Evolutionary conservation across 768 basidiomycete genomes (phyloP), one percentile per base, ranked within the genome.

Genomic region (Leccinum broughii): DNA sequence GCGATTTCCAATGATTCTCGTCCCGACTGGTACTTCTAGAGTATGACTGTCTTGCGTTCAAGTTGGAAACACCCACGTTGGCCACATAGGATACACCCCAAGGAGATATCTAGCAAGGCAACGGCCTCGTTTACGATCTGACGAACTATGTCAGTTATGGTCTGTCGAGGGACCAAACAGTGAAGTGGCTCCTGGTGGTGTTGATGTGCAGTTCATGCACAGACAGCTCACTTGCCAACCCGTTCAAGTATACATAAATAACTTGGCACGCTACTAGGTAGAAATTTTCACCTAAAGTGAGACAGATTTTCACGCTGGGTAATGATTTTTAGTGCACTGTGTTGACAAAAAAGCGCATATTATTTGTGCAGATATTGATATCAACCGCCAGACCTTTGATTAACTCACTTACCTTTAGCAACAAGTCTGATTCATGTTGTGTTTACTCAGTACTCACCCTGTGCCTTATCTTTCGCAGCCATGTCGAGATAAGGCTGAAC

Each of bases 1-100:
- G 88, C 88, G 0, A 87, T 81, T 70, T 89, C 88, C 37, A 90
- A 87, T 60, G 96, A 98, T 69, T 89, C 90, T 0, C 85, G 97
- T 9, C 96, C 97, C 0, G 97, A 99, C 70, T 99, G 97, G 97
- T 99, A 98, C 74, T 95, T 91, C 64, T 90, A 98, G 77, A 81
- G 80, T 60, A 98, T 99, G 97, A 90, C 92, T 3, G 73, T 84
- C 70, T 89, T 99, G 89, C 90, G 97, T 7, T 97, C 1, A 28
- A 1, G 8, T 28, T 28, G 28, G 89, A 80, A 88, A 85, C 56
- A 86, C 85, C 66, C 90, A 96, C 41, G 83, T 87, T 44, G 97
- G 97, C 0, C 98, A 95, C 71, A 69, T 96, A 54, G 96, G 95
- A 0, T 89, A 85, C 70, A 91, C 91, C 0, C 85, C 88, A 28